These are phyloP conservation scores for Debaryomycetaceae sp. DNA, from an alignment of 1,139 yeast species.

Conservation along the genomic window DNA sequence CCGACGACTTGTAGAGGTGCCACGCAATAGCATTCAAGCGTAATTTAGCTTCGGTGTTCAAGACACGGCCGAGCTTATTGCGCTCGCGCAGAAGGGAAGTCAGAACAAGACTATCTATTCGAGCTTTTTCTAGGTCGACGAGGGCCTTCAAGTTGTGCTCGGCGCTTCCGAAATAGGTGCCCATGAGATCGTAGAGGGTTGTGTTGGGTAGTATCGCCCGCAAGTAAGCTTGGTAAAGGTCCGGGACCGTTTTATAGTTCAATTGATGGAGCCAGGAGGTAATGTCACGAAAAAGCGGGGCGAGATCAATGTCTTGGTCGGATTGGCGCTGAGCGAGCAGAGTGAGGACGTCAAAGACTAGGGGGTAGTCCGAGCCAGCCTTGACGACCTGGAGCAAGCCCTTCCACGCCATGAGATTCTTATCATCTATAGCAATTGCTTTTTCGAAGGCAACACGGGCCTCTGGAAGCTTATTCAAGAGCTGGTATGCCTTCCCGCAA, in stretches of 20 bases:
- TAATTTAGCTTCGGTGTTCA: conserved; percentile 21
- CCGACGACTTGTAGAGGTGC: conserved; percentile 37
- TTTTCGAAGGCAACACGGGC: conserved; percentile 41
- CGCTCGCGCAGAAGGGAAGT: conserved; percentile 22
- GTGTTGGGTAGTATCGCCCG: conserved; percentile 54
- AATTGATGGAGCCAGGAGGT: conserved; percentile 30
- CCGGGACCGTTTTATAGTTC: conserved; percentile 17
- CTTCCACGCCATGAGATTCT: conserved; percentile 65
- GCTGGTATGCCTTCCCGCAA: conserved; percentile 47
- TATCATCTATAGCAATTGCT: conserved; percentile 49
- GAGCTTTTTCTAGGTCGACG: conserved; percentile 31
- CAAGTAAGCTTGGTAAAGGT: conserved; percentile 36
- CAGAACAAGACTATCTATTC: conserved; percentile 26
- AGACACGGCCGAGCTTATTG: conserved; percentile 25
- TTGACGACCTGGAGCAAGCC: conserved; percentile 43
- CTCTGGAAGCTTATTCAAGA: conserved; percentile 23
- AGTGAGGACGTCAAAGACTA: conserved; percentile 37
- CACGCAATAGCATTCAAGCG: conserved; percentile 35
- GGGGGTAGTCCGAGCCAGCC: conserved; percentile 23
- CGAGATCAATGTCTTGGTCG: conserved; percentile 26
- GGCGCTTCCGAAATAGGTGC: conserved; percentile 38
- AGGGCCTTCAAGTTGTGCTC: conserved; percentile 40
- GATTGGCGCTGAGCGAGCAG: conserved; percentile 12
- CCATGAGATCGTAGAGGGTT: conserved; percentile 45
- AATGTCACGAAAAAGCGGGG: conserved; percentile 39